Conservation (phyloP, 2,329 filamentous ascomycete genomes). For the Ilyonectria sp. region DNA sequence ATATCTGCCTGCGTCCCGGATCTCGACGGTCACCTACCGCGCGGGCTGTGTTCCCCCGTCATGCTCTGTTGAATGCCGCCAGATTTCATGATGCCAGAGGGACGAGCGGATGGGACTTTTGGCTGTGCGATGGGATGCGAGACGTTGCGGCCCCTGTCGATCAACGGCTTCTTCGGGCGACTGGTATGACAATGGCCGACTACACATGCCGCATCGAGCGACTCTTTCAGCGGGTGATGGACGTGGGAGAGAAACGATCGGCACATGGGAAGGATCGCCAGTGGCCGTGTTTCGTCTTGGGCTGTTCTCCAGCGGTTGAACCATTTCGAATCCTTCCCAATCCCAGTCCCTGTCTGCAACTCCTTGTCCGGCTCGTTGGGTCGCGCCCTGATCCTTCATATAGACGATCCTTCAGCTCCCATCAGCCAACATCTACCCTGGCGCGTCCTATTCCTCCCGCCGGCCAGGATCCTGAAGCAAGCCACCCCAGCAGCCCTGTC, state of each 20-base stretch:
- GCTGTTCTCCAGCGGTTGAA: not conserved
- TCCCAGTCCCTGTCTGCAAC: not conserved
- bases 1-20: no score
- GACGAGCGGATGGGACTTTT: not conserved
- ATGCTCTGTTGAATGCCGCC: no score
- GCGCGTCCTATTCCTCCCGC: no score
- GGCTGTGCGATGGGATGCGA: conserved; percentile 6
- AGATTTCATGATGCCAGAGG: not conserved
- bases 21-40: no score
- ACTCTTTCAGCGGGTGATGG: not conserved
- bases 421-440: not conserved
- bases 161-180: conserved; percentile 29
- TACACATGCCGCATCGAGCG: not conserved
- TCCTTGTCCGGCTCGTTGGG: not conserved
- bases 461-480: not conserved
- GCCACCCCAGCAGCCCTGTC: not conserved
- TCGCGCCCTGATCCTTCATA: not conserved
- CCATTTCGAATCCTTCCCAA: not conserved
- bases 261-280: not conserved
- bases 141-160: conserved; percentile 34
- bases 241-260: not conserved
- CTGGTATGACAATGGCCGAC: not conserved
- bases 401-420: not conserved
- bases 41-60: no score
- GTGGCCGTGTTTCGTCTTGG: not conserved